These are phyloP conservation scores for Podosphaera xanthii DNA, from an alignment of 2,329 filamentous ascomycete genomes.

Conservation along the genomic window DNA sequence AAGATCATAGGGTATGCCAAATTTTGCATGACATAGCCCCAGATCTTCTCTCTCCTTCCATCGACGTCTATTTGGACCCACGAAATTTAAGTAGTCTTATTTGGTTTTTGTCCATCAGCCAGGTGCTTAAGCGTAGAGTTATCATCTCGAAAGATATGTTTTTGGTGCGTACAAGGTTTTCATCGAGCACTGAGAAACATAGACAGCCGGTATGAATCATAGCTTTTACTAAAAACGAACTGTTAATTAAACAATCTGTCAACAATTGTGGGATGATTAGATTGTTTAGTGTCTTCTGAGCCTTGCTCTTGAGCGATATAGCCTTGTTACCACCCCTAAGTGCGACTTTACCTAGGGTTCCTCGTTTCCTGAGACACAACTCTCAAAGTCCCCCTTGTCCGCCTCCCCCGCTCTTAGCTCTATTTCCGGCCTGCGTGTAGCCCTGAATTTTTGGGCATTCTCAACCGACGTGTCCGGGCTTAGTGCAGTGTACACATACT, in stretches of 20 bases:
- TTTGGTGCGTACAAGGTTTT: not conserved
- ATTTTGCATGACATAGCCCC: not conserved
- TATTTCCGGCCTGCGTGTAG: not conserved
- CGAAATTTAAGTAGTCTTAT: not conserved
- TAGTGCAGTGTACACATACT: not conserved
- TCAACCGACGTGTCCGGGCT: not conserved
- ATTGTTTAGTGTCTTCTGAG: not conserved
- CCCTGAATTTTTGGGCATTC: not conserved
- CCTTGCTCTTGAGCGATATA: not conserved
- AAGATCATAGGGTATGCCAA: not conserved
- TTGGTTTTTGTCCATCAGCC: no score
- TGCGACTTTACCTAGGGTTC: not conserved
- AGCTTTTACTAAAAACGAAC: not conserved
- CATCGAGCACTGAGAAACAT: not conserved
- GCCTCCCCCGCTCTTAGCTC: not conserved
- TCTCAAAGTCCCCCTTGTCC: not conserved
- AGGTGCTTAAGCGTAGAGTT: no score
- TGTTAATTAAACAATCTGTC: not conserved
- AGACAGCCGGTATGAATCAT: constrained; percentile 1
- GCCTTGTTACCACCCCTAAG: not conserved
- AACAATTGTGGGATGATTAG: not conserved
- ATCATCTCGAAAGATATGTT: not conserved
- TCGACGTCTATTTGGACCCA: not conserved
- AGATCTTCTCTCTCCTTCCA: not conserved
- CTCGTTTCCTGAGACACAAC: not conserved